Base-by-base conservation (phyloP, 257 asterid genomes). In the Fraxinus cuspidata region DNA sequence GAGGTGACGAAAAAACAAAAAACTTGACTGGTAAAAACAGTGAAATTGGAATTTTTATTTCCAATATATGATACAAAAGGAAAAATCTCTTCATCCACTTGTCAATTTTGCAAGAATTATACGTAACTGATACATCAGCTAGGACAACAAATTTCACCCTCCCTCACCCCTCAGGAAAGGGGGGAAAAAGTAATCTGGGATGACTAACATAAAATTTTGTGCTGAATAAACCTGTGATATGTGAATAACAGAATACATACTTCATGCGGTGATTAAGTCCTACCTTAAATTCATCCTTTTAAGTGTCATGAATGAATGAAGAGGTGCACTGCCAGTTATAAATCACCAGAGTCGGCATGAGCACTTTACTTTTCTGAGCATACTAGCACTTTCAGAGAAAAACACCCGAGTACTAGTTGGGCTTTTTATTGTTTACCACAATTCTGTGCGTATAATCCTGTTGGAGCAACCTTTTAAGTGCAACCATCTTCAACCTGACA, bases 401-500 rank as follows among this genome's bases (percentile, higher is more conserved):
- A 53, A 75, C n/a, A 70, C 79, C 40, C 28, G 2, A 15, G 5
- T 72, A 75, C 76, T 67, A 38, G 37, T 18, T 31, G 31, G 60
- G 71, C 67, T 47, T 73, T 79, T 27, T 25, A 25, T 15, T 25
- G 66, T 56, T 40, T 4, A 68, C 44, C 21, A 63, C 38, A 67
- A 42, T 44, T 51, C 72, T 53, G 72, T 27, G n/a, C n/a, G 19
- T 28, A 58, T 65, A 56, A 66, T 66, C 35, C 71, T 16, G 77
- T 29, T 31, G 69, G 70, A 74, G 80, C 77, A 76, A 79, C 56
- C 68, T 51, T 60, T 64, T 42, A 28, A 28, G 15, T 73, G 65
- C 23, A 76, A 58, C 78, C 75, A 73, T 6, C 29, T 58, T 72
- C 66, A 72, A 77, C 82, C 85, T 78, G 79, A 15, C 34, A 32